Evolutionary conservation across 2,329 filamentous ascomycete species (phyloP), one percentile per base, ranked within the genome.

Genomic region (Colletotrichum phormii): DNA sequence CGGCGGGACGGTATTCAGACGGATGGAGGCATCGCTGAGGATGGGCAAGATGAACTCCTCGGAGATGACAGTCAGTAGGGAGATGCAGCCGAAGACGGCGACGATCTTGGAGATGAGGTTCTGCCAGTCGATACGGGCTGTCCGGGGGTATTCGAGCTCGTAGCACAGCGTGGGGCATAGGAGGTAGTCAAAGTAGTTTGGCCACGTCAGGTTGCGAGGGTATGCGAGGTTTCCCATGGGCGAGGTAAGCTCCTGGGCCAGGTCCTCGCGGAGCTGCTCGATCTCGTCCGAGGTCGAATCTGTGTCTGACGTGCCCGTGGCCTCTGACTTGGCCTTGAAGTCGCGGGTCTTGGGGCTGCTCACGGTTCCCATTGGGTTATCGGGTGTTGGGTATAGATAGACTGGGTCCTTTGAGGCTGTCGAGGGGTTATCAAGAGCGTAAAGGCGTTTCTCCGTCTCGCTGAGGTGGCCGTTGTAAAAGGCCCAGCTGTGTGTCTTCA

Each of bases 401-500:
- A 91, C 93, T 1, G 93, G 92, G 63, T 92, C 92, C 5, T 75
- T 76, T 15, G 76, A 76, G 9, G 90, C 89, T 5, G 89, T 90
- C 3, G 72, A 63, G 2, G 95, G 95, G 69, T 89, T 84, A 81
- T 99, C 97, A 42, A 99, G 91, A 53, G 91, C 91, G 68, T 89
- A 90, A 13, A 99, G 87, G 12, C 95, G 92, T 79, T 93, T 92
- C 81, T 97, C 90, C 0, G 95, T 97, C 81, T 97, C 94, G 76
- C 93, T 94, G 18, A 99, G 87, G 82, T 99, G 97, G 12, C 97
- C 97, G 78, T 98, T 98, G 86, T 99, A 99, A 82, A 98, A 99
- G 29, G 95, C 94, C 80, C 98, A 99, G 6, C 95, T 98, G 82
- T 99, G 97, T 91, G 98, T 97, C 87, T 99, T 99, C 97, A 99